phyloP scores from a whole-genome alignment of 192 early-diverging fungal genomes.

The Cladochytrium replicatum region DNA sequence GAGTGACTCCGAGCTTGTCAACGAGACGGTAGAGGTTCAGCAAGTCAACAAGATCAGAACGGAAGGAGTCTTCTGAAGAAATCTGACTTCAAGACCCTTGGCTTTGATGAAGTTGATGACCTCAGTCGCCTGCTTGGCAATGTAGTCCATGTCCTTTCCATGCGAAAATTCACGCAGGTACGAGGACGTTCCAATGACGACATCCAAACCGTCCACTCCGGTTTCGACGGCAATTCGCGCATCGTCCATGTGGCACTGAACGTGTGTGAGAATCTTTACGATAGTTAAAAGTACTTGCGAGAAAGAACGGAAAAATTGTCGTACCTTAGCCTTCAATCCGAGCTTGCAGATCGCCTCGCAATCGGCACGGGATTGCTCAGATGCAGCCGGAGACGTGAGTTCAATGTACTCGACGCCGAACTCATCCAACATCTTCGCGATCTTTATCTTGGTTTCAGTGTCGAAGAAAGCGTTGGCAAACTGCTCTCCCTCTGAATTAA shows the following conservation, averaged over 20 bases:
- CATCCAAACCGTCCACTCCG: slow-evolving; percentile 92
- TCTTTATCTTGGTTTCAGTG: slow-evolving; percentile 94
- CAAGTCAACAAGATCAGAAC: slow-evolving; percentile 92
- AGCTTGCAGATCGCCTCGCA: slow-evolving; percentile 83
- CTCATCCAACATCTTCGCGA: slow-evolving; percentile 95
- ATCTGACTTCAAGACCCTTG: slow-evolving; percentile 94
- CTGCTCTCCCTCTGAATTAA: slow-evolving; percentile 84
- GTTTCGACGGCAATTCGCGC: slow-evolving; percentile 93
- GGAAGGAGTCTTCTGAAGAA: slow-evolving; percentile 98
- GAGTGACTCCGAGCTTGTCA: slow-evolving; percentile 96
- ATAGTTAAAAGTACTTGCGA: neutral
- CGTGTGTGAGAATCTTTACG: slow-evolving; percentile 75
- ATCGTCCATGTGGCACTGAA: slow-evolving; percentile 98
- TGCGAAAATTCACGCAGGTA: slow-evolving; percentile 96
- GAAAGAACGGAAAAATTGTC: no score
- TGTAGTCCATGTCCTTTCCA: slow-evolving; percentile 98
- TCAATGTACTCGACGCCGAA: slow-evolving; percentile 99
- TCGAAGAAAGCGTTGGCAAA: slow-evolving; percentile 99
- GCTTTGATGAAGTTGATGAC: slow-evolving; percentile 93
- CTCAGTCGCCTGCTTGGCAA: slow-evolving; percentile 90
- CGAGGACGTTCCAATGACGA: slow-evolving; percentile 96
- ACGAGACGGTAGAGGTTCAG: slow-evolving; percentile 92
- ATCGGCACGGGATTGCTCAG: slow-evolving; percentile 89
- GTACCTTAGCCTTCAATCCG: slow-evolving; percentile 86
- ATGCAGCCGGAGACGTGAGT: slow-evolving; percentile 91